These are phyloP conservation scores for Populus hybrid DNA, from an alignment of 441 rosid genomes.

Conservation along the genomic window DNA sequence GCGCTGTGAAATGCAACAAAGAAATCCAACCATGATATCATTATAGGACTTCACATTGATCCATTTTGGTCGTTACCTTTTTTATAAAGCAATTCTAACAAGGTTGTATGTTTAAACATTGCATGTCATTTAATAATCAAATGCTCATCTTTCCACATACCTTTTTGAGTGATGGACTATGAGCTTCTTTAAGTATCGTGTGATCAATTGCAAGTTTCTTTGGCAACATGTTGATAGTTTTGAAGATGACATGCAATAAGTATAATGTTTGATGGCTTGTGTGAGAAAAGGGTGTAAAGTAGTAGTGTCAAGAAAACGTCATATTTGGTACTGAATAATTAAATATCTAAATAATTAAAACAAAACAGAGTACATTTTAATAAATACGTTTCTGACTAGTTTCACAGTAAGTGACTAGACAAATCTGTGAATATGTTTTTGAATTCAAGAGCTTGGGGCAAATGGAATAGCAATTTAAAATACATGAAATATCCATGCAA, in stretches of 20 bases:
- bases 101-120: not conserved
- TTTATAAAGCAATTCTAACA: not conserved
- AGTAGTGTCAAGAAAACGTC: not conserved
- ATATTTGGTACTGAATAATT: not conserved
- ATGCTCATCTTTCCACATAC: not conserved
- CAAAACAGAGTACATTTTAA: not conserved
- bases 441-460: not conserved
- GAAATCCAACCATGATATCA: not conserved
- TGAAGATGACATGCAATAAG: not conserved
- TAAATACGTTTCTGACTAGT: not conserved
- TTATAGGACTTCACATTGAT: not conserved
- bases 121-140: not conserved
- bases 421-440: not conserved
- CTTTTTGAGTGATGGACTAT: not conserved
- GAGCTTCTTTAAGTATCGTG: not conserved
- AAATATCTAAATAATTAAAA: not conserved
- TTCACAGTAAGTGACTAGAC: not conserved
- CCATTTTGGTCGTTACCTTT: not conserved
- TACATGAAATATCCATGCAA: too few species aligned
- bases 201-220: not conserved
- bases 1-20: not conserved
- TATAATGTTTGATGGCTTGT: not conserved
- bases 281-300: not conserved
- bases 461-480: not conserved
- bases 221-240: not conserved